A percentile compares a stretch with the other conserved stretches of the same genome.
Evolutionary conservation across 2,329 filamentous ascomycete genomes (phyloP).

Genomic region (Penicillium palitans): DNA sequence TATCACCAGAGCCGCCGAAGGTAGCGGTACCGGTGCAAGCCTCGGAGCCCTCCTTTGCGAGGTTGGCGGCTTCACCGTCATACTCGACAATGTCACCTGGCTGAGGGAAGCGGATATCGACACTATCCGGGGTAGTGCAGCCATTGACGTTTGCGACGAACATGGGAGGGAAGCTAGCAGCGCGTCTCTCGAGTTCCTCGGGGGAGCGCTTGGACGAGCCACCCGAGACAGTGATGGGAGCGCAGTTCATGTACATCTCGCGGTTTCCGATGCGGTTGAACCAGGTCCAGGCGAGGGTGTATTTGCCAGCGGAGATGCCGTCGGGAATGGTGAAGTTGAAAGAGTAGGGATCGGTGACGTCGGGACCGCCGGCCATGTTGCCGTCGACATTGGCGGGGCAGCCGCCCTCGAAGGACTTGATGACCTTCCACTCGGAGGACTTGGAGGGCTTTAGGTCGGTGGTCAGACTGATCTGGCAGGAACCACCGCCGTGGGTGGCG

Average conservation of each 20-base stretch:
- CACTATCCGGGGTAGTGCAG: constrained; percentile 56
- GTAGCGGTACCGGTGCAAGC: constrained; percentile 36
- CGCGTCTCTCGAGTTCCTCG: constrained; percentile 52
- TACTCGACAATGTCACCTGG: constrained; percentile 61
- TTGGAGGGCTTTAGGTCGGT: constrained; percentile 70
- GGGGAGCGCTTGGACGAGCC: constrained; percentile 47
- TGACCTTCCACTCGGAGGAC: constrained; percentile 77
- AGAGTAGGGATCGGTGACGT: constrained; percentile 50
- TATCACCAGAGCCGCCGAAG: constrained; percentile 35
- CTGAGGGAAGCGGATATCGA: constrained; percentile 67
- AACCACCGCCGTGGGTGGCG: constrained; percentile 86
- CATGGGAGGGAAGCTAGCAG: constrained; percentile 68
- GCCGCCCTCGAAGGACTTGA: constrained; percentile 82
- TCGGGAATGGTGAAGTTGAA: constrained; percentile 73
- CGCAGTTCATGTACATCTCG: constrained; percentile 98
- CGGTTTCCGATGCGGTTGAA: constrained; percentile 89
- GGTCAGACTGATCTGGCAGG: constrained; percentile 85
- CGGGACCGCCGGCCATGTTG: constrained; percentile 57
- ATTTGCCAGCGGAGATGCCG: constrained; percentile 71
- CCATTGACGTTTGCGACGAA: constrained; percentile 70
- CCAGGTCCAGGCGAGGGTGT: constrained; percentile 90
- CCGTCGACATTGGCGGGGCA: constrained; percentile 67
- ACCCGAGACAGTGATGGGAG: constrained; percentile 65
- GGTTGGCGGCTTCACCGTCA: constrained; percentile 44
- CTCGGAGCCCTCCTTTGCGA: constrained; percentile 32